phyloP scores from a whole-genome alignment of 2,329 filamentous ascomycete genomes.

The Dothideomycetidae sp. region DNA sequence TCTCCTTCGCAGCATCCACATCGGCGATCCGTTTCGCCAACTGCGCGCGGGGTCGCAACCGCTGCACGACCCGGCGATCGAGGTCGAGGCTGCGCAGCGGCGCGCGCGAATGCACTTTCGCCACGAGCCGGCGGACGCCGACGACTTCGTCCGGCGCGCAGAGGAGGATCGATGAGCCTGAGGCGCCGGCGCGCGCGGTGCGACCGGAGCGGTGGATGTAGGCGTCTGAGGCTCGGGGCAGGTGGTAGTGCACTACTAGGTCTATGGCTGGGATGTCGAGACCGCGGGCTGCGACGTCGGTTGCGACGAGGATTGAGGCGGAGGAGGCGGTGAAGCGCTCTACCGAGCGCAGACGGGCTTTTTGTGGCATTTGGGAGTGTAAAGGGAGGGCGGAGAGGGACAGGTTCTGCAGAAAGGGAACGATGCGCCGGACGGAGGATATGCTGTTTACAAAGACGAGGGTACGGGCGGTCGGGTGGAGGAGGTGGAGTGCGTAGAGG shows the following conservation, averaged over 20 bases:
- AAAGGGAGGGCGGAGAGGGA: conserved; percentile 61
- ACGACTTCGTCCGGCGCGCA: conserved; percentile 84
- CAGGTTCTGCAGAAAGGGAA: conserved; percentile 71
- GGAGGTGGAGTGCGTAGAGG: conserved; percentile 72
- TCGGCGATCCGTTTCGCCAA: conserved; percentile 84
- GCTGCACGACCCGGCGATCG: conserved; percentile 62
- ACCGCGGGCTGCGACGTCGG: conserved; percentile 80
- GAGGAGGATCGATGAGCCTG: conserved; percentile 71
- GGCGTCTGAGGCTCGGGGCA: conserved; percentile 77
- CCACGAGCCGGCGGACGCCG: conserved; percentile 67
- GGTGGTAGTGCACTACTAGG: conserved; percentile 86
- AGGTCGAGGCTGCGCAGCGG: conserved; percentile 71
- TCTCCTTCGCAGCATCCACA: conserved; percentile 70
- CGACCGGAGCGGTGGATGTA: conserved; percentile 94
- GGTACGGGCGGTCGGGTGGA: conserved; percentile 67
- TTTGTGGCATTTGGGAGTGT: conserved; percentile 92
- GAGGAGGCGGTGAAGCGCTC: conserved; percentile 61
- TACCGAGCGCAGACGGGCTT: conserved; percentile 81
- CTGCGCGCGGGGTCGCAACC: conserved; percentile 61
- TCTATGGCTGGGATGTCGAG: conserved; percentile 86
- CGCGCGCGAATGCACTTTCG: conserved; percentile 61
- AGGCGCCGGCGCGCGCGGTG: conserved; percentile 68
- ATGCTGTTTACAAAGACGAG: conserved; percentile 96
- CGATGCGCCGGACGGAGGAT: conserved; percentile 72
- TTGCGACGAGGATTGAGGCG: conserved; percentile 66